Evolutionary conservation across 2,329 filamentous ascomycete genomes (phyloP).

Genomic region (Dactylonectria macrodidyma): DNA sequence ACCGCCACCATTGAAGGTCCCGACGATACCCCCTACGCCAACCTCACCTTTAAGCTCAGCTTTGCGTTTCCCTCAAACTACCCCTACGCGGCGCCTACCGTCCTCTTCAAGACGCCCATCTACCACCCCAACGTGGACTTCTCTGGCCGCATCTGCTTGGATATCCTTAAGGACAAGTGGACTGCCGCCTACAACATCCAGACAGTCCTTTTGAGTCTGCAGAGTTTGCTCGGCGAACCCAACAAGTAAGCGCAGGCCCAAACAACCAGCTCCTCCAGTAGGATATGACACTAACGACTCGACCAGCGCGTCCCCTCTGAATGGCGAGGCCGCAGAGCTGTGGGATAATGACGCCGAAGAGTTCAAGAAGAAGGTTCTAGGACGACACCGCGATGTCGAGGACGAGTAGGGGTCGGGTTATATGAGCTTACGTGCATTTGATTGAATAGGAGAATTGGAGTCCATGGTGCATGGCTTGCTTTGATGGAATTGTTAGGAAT

Average conservation of each 20-base stretch:
- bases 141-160: slow-evolving; percentile 94
- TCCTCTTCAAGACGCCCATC: slow-evolving; percentile 98
- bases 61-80: slow-evolving; percentile 95
- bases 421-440: slow-evolving; percentile 38
- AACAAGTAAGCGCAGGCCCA: slow-evolving; percentile 84
- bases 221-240: slow-evolving; percentile 95
- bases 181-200: slow-evolving; percentile 97
- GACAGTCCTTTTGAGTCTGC: slow-evolving; percentile 91
- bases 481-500: slow-evolving; percentile 51
- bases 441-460: slow-evolving; percentile 59
- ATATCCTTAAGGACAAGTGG: slow-evolving; percentile 99
- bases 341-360: slow-evolving; percentile 92
- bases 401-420: slow-evolving; percentile 64
- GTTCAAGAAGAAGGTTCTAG: slow-evolving; percentile 84
- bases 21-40: slow-evolving; percentile 90
- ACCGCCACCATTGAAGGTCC: slow-evolving; percentile 94
- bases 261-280: not conserved
- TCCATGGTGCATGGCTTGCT: slow-evolving; percentile 53
- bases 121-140: slow-evolving; percentile 99
- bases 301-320: slow-evolving; percentile 88
- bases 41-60: slow-evolving; percentile 90
- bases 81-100: slow-evolving; percentile 90
- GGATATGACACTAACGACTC: slow-evolving; percentile 39
- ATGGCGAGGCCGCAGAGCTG: slow-evolving; percentile 94
- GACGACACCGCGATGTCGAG: slow-evolving; percentile 74